Evolutionary conservation across 345 rosid genomes (phyloP), one percentile per base, ranked within the genome.

Genomic region (Camelina hispida): DNA sequence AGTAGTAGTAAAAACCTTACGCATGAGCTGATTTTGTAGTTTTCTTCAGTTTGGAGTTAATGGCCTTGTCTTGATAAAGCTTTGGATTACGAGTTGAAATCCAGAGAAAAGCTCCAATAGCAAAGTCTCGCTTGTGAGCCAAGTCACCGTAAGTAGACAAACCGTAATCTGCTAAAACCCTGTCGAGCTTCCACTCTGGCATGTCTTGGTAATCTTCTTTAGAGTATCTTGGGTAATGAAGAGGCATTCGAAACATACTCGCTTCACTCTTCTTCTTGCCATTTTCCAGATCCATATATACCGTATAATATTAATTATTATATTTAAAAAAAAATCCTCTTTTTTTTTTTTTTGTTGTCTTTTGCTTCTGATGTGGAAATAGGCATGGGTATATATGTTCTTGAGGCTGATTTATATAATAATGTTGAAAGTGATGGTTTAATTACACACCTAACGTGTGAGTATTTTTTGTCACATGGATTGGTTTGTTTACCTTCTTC

Each of bases 31-130:
- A 13, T 28, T 54, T 46, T 35, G 53, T 13, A 22, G 62, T 14
- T 54, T 69, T 51, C 69, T 68, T 75, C 18, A 44, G 17, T 66
- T 66, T 37, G 42, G 7, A 51, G 42, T n/a, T 66, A 44, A 63
- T 57, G 69, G 69, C 15, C 50, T 70, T 77, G 40, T 50, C 72
- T 40, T 71, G 76, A 65, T 65, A 48, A 32, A 52, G 22, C 77
- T 78, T 78, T 59, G 52, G 52, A 44, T 52, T 51, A 46, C 48
- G 77, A 51, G 72, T 30, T 66, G 81, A 66, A 58, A 71, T 66
- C 93, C 91, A 90, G 8, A 85, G 86, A 62, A 90, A 90, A 43
- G 93, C 91, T 55, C 89, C 96, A 65, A 84, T 88, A 72, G 89
- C 91, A 23, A 84, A 88, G 18, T 78, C 80, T 52, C 86, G 74